Evolutionary conservation across 108 stramenopile species (phyloP).

Genomic region (Halocafeteria seosinensis): DNA sequence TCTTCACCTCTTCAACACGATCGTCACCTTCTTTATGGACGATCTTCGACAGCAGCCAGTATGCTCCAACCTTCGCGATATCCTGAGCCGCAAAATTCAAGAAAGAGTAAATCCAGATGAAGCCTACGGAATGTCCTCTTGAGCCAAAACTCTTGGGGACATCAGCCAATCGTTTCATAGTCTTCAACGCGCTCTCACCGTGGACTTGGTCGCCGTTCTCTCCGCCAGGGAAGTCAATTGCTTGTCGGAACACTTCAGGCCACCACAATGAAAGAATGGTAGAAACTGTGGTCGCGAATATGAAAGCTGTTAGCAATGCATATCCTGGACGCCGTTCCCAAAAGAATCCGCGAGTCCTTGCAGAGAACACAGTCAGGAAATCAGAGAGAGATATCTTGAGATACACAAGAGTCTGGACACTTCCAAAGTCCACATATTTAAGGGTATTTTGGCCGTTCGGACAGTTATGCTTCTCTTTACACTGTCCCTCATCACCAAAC

Average conservation of each 20-base stretch:
- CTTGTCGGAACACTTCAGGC: no score
- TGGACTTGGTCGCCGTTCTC: neutral
- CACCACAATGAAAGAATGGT: constrained; percentile 1
- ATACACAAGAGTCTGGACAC: constrained; percentile 14
- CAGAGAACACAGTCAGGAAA: constrained; percentile 21
- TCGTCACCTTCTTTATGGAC: neutral
- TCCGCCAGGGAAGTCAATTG: neutral
- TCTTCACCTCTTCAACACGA: no score
- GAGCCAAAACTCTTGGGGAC: no score
- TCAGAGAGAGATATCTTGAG: constrained; percentile 17
- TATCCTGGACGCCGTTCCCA: constrained; percentile 5
- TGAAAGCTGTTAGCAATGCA: neutral
- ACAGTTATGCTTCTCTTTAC: neutral
- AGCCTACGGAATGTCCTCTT: no score
- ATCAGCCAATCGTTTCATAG: no score
- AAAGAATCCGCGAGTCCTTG: constrained; percentile 9
- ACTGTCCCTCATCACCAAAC: neutral
- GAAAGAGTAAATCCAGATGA: constrained; percentile 9
- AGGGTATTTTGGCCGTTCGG: neutral
- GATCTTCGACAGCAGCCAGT: neutral
- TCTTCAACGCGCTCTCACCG: neutral
- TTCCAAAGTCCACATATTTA: constrained; percentile 6
- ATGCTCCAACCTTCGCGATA: neutral
- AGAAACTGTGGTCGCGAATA: neutral
- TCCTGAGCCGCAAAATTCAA: constrained; percentile 9